Evolutionary conservation across 106 monocot genomes (phyloP), one percentile per base, ranked within the genome.

Genomic region (Allium sativum): DNA sequence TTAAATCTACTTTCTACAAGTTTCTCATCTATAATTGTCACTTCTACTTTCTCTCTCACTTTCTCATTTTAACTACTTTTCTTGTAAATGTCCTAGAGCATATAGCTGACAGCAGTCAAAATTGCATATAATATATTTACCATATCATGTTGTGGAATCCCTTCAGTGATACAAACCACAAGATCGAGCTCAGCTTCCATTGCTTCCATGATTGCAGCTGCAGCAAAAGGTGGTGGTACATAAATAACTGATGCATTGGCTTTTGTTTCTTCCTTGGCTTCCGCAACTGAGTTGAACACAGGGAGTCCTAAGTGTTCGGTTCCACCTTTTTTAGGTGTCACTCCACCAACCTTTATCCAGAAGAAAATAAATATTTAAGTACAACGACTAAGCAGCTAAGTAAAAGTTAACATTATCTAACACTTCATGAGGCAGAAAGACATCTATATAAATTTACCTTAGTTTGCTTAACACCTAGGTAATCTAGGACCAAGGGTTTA

Each of bases 71-170:
- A 31, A 31, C 31, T 31, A 0, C 31, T 31, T 31, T 31, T 31
- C 2, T 5, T 31, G 0, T 31, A 31, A 31, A 3, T 31, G 31
- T 31, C 31, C 31, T 31, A 31, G 31, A 31, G 0, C 5, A 31
- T 31, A 31, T 31, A 31, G 31, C 31, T 31, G 31, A 31, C 5
- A 31, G 31, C 31, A 31, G 31, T 31, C 31, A 31, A 31, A 5
- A 31, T 31, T 31, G 31, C 31, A 31, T 31, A 15, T 6, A 11
- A 55, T 9, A 55, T 7, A 42, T 14, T 67, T 76, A 82, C 82
- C 82, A 89, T 94, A 67, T 94, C 93, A 53, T 94, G 89, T 65
- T 94, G 93, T 10, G 93, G 89, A 42, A 94, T 94, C 52, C 93
- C 93, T 65, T 87, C 82, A 2, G 86, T 87, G 57, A 87, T 87